These are phyloP conservation scores for Astragalus membranaceus DNA, from an alignment of 306 rosid species.

Conservation along the genomic window DNA sequence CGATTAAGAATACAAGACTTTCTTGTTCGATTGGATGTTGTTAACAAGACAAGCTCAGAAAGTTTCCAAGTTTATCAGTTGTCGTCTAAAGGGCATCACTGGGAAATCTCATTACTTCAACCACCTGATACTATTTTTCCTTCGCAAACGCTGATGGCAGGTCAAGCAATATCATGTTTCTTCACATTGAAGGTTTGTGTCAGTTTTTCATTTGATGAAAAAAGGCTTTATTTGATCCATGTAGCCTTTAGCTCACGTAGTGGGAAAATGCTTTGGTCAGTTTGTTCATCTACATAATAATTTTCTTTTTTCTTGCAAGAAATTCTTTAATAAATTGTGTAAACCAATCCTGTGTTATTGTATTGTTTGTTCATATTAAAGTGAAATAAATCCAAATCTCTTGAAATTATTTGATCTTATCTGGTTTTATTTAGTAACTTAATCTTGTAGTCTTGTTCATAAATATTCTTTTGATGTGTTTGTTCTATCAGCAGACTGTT, in stretches of 20 bases:
- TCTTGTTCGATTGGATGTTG: slow-evolving; percentile 81
- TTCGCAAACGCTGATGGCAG: slow-evolving; percentile 62
- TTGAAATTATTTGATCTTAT: neutral
- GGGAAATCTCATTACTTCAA: slow-evolving; percentile 84
- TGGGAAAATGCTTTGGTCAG: neutral
- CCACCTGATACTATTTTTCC: slow-evolving; percentile 66
- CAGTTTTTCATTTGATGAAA: slow-evolving; percentile 2
- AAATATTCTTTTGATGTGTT: neutral
- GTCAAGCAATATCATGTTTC: slow-evolving; percentile 87
- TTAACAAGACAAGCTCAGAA: slow-evolving; percentile 72
- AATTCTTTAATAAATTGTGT: neutral
- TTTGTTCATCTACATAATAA: neutral
- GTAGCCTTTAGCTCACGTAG: neutral
- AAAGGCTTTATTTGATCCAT: slow-evolving; percentile 10
- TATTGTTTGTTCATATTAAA: neutral
- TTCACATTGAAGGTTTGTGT: slow-evolving; percentile 71
- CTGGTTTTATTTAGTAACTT: neutral
- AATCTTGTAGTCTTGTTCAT: neutral
- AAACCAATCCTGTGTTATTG: neutral
- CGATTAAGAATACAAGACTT: slow-evolving; percentile 77
- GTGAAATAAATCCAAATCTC: neutral
- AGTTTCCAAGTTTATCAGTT: slow-evolving; percentile 76
- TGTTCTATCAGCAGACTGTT: neutral
- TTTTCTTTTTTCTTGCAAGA: neutral
- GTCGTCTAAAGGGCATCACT: slow-evolving; percentile 61